These are phyloP conservation scores for Thermoascus crustaceus DNA, from an alignment of 2,329 filamentous ascomycete species.

Conservation along the genomic window DNA sequence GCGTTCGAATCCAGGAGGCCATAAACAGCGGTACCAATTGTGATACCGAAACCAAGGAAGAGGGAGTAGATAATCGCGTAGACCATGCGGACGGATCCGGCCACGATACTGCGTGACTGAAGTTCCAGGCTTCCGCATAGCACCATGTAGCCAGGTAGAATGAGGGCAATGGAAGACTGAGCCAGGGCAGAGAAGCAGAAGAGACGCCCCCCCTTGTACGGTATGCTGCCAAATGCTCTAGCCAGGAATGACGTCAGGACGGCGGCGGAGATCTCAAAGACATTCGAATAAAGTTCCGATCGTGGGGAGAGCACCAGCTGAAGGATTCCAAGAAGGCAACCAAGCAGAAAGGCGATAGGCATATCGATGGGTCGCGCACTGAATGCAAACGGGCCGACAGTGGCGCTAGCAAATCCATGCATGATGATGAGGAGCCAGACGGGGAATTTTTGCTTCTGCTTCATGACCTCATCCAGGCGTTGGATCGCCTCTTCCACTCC, in stretches of 20 bases:
- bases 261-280: conserved; percentile 59
- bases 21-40: conserved; percentile 57
- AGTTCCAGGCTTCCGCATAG: conserved; percentile 57
- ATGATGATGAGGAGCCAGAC: conserved; percentile 53
- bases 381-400: conserved; percentile 76
- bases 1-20: conserved; percentile 52
- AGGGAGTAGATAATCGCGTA: conserved; percentile 68
- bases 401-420: conserved; percentile 67
- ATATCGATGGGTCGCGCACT: conserved; percentile 69
- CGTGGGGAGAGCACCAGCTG: conserved; percentile 68
- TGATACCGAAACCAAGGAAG: conserved; percentile 66
- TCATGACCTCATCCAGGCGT: conserved; percentile 48
- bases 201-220: conserved; percentile 38
- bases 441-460: conserved; percentile 48
- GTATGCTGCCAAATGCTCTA: conserved; percentile 60
- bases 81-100: conserved; percentile 67
- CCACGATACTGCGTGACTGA: conserved; percentile 61
- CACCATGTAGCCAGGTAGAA: conserved; percentile 62
- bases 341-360: conserved; percentile 68
- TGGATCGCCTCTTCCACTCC: conserved; percentile 40
- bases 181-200: conserved; percentile 68
- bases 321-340: conserved; percentile 64
- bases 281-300: conserved; percentile 60
- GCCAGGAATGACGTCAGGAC: conserved; percentile 62
- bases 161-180: conserved; percentile 65